phyloP scores from a whole-genome alignment of 306 rosid species.

The Ammopiptanthus mongolicus region DNA sequence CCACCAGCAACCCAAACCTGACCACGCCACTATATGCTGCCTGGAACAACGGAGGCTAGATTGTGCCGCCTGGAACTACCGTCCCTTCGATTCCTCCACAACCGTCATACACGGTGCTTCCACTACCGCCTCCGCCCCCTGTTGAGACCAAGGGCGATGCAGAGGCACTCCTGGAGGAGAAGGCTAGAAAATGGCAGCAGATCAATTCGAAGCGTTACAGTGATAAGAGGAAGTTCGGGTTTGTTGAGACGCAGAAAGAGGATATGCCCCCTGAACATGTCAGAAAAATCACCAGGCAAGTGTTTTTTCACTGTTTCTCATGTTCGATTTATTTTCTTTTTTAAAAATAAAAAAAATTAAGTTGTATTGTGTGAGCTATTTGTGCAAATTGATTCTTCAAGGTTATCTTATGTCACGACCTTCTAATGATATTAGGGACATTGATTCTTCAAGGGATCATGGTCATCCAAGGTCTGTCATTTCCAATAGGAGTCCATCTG shows the following conservation, averaged over 20 bases:
- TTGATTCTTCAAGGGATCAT: constrained; percentile 62
- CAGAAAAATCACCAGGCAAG: constrained; percentile 60
- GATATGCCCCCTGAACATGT: constrained; percentile 99
- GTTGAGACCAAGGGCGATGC: constrained; percentile 52
- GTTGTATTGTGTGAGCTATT: not conserved
- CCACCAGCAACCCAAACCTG: too few relatives aligned
- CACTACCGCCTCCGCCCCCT: constrained; percentile 29
- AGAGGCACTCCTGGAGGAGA: constrained; percentile 88
- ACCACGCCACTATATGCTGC: too few relatives aligned
- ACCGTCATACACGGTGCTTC: constrained; percentile 87
- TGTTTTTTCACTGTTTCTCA: not conserved
- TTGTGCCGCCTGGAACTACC: constrained; percentile 89
- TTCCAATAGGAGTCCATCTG: constrained; percentile 55
- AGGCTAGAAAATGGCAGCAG: constrained; percentile 96
- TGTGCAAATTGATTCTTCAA: too few relatives aligned
- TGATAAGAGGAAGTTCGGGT: constrained; percentile 94
- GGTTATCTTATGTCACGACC: constrained; percentile 50
- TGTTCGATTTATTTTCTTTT: too few relatives aligned
- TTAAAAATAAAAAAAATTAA: too few relatives aligned
- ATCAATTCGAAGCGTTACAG: constrained; percentile 88
- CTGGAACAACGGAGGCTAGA: constrained; percentile 94
- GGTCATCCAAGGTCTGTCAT: constrained; percentile 67
- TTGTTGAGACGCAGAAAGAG: constrained; percentile 96
- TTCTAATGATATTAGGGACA: constrained; percentile 65
- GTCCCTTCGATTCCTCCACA: constrained; percentile 82